phyloP scores from a whole-genome alignment of 345 rosid species.

The Fremontodendron californicum region DNA sequence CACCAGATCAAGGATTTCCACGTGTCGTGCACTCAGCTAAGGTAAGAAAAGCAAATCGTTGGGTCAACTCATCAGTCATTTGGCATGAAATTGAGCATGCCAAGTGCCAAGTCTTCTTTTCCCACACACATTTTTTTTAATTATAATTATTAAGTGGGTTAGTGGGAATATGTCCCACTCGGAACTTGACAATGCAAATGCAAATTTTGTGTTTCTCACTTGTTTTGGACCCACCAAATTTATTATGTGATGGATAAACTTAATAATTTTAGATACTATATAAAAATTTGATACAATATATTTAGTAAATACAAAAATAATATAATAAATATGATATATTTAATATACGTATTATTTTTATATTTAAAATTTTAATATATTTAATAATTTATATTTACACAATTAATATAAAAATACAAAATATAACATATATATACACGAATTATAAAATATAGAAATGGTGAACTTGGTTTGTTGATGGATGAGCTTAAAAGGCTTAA shows the following conservation, averaged over 20 bases:
- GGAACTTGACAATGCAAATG: not conserved
- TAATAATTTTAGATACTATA: too few species aligned
- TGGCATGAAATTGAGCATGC: not conserved
- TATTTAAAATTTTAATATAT: too few species aligned
- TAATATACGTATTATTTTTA: too few species aligned
- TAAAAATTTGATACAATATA: too few species aligned
- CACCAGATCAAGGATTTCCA: not conserved
- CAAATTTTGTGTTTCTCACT: not conserved
- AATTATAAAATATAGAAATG: too few species aligned
- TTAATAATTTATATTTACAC: too few species aligned
- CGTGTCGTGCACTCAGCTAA: not conserved
- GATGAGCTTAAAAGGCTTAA: not conserved
- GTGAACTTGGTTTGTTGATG: not conserved
- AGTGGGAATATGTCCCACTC: not conserved
- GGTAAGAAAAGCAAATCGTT: not conserved
- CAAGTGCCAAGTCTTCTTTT: not conserved
- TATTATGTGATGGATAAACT: too few species aligned
- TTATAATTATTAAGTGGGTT: not conserved
- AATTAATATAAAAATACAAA: too few species aligned
- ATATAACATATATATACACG: too few species aligned
- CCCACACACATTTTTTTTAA: too few species aligned
- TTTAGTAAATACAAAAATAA: too few species aligned
- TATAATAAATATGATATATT: too few species aligned
- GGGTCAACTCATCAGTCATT: conserved; percentile 1
- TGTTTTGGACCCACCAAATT: not conserved